These are phyloP conservation scores for Byssothecium circinans DNA, from an alignment of 2,329 filamentous ascomycete genomes.

Conservation along the genomic window DNA sequence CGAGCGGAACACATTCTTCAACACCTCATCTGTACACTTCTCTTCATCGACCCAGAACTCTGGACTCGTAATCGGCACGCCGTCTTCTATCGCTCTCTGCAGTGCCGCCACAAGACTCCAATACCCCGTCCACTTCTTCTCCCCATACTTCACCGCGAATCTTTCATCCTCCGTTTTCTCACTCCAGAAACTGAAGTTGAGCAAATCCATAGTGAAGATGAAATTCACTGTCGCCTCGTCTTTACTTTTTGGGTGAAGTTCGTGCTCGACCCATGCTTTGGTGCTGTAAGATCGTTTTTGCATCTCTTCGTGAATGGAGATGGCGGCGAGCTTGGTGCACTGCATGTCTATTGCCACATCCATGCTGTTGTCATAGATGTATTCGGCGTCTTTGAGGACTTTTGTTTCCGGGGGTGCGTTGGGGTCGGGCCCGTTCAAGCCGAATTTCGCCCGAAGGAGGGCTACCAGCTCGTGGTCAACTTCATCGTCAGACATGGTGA, in stretches of 20 bases:
- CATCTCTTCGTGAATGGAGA: conserved; percentile 79
- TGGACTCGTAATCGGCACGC: conserved; percentile 84
- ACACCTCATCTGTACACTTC: conserved; percentile 71
- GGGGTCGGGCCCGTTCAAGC: conserved; percentile 57
- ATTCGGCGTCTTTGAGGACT: conserved; percentile 79
- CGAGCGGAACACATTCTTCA: conserved; percentile 81
- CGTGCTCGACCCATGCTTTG: conserved; percentile 82
- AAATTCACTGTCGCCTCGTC: conserved; percentile 82
- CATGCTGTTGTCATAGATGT: conserved; percentile 88
- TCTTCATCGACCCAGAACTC: conserved; percentile 81
- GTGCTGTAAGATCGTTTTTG: conserved; percentile 80
- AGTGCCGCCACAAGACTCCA: conserved; percentile 89
- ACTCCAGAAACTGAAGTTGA: conserved; percentile 98
- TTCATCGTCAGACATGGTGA: conserved; percentile 84
- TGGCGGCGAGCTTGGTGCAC: conserved; percentile 79
- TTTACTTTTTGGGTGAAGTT: conserved; percentile 82
- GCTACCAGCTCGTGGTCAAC: conserved; percentile 84
- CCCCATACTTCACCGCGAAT: conserved; percentile 81
- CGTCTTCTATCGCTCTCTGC: conserved; percentile 86
- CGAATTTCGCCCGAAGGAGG: conserved; percentile 79
- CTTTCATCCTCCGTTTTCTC: conserved; percentile 68
- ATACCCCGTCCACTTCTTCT: conserved; percentile 86
- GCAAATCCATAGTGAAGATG: conserved; percentile 94
- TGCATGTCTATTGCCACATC: conserved; percentile 87
- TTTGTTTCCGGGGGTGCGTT: conserved; percentile 70